phyloP scores from a whole-genome alignment of 768 basidiomycete species.

The Clitopilus hobsonii region DNA sequence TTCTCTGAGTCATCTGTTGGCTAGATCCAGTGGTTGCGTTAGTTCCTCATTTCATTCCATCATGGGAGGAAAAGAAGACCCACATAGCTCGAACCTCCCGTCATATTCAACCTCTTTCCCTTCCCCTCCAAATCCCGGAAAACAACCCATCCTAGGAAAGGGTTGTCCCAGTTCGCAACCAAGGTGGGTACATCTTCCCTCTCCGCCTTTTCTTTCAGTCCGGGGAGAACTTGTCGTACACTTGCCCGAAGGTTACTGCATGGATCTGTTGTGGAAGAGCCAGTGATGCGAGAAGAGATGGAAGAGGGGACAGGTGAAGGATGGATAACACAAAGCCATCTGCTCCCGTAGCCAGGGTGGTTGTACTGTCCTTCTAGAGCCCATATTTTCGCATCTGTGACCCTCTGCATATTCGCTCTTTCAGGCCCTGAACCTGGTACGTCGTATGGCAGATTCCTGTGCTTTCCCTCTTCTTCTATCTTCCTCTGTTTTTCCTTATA shows the following conservation, averaged over 20 bases:
- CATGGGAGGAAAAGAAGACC: too few species aligned
- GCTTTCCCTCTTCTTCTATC: neutral
- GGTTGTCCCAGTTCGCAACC: neutral
- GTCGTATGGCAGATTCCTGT: neutral
- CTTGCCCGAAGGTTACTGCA: neutral
- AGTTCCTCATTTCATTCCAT: too few species aligned
- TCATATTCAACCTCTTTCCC: neutral
- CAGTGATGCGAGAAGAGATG: too few species aligned
- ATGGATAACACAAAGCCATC: conserved; percentile 10
- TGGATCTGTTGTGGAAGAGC: neutral
- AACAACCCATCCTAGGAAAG: neutral
- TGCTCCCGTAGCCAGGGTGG: conserved; percentile 8
- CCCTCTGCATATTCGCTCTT: conserved; percentile 1
- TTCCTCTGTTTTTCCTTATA: conserved; percentile 4
- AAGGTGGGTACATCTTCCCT: neutral
- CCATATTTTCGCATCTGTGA: conserved; percentile 1
- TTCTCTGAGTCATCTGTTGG: too few species aligned
- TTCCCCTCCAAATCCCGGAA: neutral
- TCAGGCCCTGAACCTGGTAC: neutral
- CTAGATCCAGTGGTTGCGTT: too few species aligned
- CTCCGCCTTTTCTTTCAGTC: neutral
- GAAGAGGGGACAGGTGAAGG: too few species aligned
- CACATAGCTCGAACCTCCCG: neutral
- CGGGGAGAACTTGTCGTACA: neutral
- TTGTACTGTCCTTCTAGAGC: conserved; percentile 7